Evolutionary conservation across 164 flowering plant species (phyloP).

Genomic region (Umbilicus rupestris): DNA sequence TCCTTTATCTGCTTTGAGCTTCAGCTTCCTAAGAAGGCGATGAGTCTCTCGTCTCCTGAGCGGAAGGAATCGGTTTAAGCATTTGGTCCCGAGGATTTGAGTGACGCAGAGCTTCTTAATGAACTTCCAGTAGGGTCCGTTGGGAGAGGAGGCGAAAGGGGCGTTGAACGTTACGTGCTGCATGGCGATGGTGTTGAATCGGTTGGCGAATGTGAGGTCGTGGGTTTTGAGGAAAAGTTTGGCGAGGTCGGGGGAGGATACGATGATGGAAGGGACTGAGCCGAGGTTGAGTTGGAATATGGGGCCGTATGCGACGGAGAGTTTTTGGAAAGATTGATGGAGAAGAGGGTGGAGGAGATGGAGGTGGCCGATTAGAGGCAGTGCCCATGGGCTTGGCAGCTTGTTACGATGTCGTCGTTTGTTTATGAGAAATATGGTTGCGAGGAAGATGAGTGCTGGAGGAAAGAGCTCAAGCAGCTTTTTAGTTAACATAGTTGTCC

Average conservation of each 20-base stretch:
- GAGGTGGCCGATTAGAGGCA: slow-evolving; percentile 40
- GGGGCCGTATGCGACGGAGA: slow-evolving; percentile 29
- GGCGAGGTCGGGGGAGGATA: slow-evolving; percentile 30
- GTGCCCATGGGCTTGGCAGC: slow-evolving; percentile 31
- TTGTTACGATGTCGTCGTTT: neutral
- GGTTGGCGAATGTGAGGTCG: slow-evolving; percentile 23
- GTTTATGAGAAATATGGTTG: slow-evolving; percentile 6
- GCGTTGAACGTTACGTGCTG: slow-evolving; percentile 25
- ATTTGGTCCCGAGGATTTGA: slow-evolving; percentile 22
- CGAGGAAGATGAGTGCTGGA: slow-evolving; percentile 6
- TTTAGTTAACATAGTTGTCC: no score
- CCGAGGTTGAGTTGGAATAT: slow-evolving; percentile 27
- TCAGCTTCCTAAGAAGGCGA: slow-evolving; percentile 12
- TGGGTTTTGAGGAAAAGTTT: slow-evolving; percentile 37
- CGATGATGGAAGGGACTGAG: slow-evolving; percentile 24
- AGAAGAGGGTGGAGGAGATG: slow-evolving; percentile 29
- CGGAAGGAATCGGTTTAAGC: slow-evolving; percentile 14
- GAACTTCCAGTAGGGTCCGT: slow-evolving; percentile 48
- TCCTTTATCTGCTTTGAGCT: slow-evolving; percentile 11
- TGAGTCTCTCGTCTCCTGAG: slow-evolving; percentile 19
- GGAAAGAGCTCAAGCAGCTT: neutral
- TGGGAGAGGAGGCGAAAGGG: slow-evolving; percentile 25
- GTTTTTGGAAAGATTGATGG: slow-evolving; percentile 32
- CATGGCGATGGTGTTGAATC: slow-evolving; percentile 16
- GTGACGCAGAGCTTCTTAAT: slow-evolving; percentile 42